These are phyloP conservation scores for Phytophthora ramorum DNA, from an alignment of 352 stramenopile species.

Conservation along the genomic window DNA sequence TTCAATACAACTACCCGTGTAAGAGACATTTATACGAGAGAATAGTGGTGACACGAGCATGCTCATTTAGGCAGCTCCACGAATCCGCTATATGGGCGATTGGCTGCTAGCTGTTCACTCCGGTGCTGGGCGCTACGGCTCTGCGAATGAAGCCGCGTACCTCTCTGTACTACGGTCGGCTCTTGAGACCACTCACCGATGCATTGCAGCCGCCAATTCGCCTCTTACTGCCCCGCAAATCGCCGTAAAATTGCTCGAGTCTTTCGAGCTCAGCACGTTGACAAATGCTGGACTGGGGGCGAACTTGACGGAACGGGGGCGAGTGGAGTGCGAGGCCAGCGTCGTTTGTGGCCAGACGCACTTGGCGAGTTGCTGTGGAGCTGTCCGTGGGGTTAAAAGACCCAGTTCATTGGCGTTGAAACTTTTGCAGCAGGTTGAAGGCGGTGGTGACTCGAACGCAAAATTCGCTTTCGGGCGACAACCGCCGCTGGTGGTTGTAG, in stretches of 20 bases:
- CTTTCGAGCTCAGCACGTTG: slow-evolving; percentile 55
- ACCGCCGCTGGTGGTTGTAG: slow-evolving; percentile 65
- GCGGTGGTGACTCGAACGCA: background rate
- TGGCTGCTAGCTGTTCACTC: slow-evolving; percentile 75
- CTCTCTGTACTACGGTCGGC: slow-evolving; percentile 45
- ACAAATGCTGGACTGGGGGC: slow-evolving; percentile 66
- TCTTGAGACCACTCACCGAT: slow-evolving; percentile 28
- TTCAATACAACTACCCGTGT: background rate
- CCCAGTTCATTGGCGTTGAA: slow-evolving; percentile 53
- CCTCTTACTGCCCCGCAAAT: slow-evolving; percentile 34
- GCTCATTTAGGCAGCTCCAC: too few relatives aligned
- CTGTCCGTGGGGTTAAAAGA: slow-evolving; percentile 52
- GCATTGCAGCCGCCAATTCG: slow-evolving; percentile 8
- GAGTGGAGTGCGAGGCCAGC: slow-evolving; percentile 67
- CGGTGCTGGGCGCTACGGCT: slow-evolving; percentile 57
- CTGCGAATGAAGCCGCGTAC: slow-evolving; percentile 46
- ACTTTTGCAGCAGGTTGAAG: slow-evolving; percentile 43
- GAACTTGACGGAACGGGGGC: slow-evolving; percentile 59
- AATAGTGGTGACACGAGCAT: too few relatives aligned
- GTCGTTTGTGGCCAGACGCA: slow-evolving; percentile 52
- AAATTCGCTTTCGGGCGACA: slow-evolving; percentile 51
- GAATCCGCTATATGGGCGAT: slow-evolving; percentile 15
- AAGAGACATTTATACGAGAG: slow-evolving; percentile 10
- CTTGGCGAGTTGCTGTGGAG: slow-evolving; percentile 51
- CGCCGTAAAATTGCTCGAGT: slow-evolving; percentile 41